A percentile compares a stretch with the other conserved stretches of the same genome.
Conservation (phyloP, 139 green algal genomes). For the Yamagishiella unicocca region DNA sequence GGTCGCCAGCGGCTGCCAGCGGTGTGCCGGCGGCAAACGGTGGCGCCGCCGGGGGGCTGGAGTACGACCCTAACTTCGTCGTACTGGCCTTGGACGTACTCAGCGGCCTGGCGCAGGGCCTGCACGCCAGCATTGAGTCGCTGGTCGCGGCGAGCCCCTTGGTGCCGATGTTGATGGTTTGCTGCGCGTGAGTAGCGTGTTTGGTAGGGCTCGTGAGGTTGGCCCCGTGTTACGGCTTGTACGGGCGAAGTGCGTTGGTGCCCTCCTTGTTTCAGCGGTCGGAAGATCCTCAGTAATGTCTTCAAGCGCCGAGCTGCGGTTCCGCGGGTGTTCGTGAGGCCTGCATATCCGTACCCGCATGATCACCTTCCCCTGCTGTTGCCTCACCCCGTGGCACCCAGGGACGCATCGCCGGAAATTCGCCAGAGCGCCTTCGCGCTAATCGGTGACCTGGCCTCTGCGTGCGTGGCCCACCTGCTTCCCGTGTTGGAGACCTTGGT, state of each 20-base stretch:
- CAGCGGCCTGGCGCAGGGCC: conserved; percentile 80
- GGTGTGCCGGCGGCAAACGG: background rate
- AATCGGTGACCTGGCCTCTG: conserved; percentile 90
- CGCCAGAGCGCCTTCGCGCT: conserved; percentile 94
- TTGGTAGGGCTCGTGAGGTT: background rate
- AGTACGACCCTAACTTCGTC: conserved; percentile 65
- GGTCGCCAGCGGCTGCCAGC: background rate
- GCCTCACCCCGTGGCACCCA: background rate
- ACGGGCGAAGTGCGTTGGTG: no score
- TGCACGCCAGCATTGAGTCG: conserved; percentile 77
- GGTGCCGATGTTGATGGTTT: conserved; percentile 73
- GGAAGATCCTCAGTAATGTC: no score
- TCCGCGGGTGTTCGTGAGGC: no score
- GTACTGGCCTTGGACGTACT: conserved; percentile 82
- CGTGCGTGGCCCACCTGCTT: conserved; percentile 68
- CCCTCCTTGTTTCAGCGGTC: no score
- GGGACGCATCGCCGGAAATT: conserved; percentile 65
- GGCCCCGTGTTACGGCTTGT: background rate
- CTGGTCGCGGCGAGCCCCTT: conserved; percentile 77
- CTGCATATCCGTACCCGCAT: no score
- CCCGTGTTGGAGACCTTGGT: conserved; percentile 63
- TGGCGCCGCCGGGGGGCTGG: background rate
- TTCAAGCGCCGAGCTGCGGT: no score
- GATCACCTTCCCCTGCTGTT: background rate
- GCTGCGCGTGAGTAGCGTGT: conserved; percentile 47